Base-by-base conservation (phyloP, 176 grass and related monocot genomes). In the Panicum miliaceum region DNA sequence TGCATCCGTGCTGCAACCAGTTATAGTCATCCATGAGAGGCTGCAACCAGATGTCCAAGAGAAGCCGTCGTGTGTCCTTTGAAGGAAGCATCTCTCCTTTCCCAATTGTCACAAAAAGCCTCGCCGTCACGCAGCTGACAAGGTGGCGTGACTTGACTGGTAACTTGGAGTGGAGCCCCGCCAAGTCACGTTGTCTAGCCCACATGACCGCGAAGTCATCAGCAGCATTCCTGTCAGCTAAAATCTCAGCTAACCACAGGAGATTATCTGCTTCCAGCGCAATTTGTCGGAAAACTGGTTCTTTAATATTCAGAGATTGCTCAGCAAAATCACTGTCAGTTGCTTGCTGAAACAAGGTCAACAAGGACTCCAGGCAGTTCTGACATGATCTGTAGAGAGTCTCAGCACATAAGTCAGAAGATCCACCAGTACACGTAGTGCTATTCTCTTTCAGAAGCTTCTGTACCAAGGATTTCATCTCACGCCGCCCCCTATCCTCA, bases 21-120 rank as follows among this genome's bases (percentile, higher is more conserved):
- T 90, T 93, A 76, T 98, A 98, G 65, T 98, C 95, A 73, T 94
- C 91, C 80, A 98, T 92, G 47, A 98, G 93, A 57, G 96, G 96
- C 77, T 95, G 85, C 80, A 98, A 50, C 96, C 96, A 98, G 27
- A 95, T 87, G 35, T 92, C 82, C 72, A 98, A 79, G 11, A 98
- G 88, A 67, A 71, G 85, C 37, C 85, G 82, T 16, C 91, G 73
- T 2, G 89, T 98, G 35, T 90, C 96, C 91, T 95, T 98, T 1
- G 87, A 81, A 16, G 96, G 91, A 72, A 98, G 91, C 84, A 98
- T 80, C 51, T 98, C 96, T 8, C 96, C 93, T 89, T 78, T 98
- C 19, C 96, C 96, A 26, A 98, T 90, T n/a, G 89, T 89, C 46
- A 98, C 93, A 56, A 95, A 94, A 50, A 98, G 83, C 82, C 93